A percentile compares a stretch with the other conserved stretches of the same genome.
Evolutionary conservation across 1,284 basidiomycete genomes (phyloP).

Genomic region (Moesziomyces globuligerus): DNA sequence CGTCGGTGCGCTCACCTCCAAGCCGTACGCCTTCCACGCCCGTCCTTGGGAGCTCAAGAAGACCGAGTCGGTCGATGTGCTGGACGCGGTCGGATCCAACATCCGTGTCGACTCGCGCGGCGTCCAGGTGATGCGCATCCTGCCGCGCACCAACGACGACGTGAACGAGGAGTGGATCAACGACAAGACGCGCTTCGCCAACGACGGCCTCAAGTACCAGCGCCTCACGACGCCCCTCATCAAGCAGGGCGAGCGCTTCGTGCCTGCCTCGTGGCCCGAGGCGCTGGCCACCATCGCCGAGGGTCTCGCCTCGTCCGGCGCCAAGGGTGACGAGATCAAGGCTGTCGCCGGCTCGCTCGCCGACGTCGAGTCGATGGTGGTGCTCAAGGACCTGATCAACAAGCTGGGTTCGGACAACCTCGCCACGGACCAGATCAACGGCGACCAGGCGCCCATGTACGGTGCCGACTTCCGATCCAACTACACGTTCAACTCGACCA

Average conservation of each 20-base stretch:
- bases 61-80: conserved; percentile 96
- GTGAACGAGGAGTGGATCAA: conserved; percentile 99
- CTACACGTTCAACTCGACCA: conserved; percentile 96
- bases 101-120: conserved; percentile 96
- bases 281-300: conserved; percentile 82
- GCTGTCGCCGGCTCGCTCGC: conserved; percentile 91
- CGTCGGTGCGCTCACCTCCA: conserved; percentile 96
- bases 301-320: conserved; percentile 82
- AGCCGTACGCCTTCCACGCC: conserved; percentile 96
- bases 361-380: conserved; percentile 92
- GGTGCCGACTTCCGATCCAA: conserved; percentile 93
- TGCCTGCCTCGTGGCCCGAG: conserved; percentile 90
- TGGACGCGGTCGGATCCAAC: conserved; percentile 97
- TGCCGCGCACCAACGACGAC: conserved; percentile 95
- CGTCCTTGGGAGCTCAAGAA: conserved; percentile 99
- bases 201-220: conserved; percentile 95
- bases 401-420: conserved; percentile 95
- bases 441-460: conserved; percentile 75
- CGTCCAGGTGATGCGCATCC: conserved; percentile 95
- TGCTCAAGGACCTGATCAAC: conserved; percentile 93
- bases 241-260: conserved; percentile 91
- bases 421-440: conserved; percentile 79
- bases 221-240: conserved; percentile 91
- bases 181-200: conserved; percentile 97
- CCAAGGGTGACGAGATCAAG: conserved; percentile 93